Evolutionary conservation across 768 basidiomycete species (phyloP).

Genomic region (Lactifluus volemus): DNA sequence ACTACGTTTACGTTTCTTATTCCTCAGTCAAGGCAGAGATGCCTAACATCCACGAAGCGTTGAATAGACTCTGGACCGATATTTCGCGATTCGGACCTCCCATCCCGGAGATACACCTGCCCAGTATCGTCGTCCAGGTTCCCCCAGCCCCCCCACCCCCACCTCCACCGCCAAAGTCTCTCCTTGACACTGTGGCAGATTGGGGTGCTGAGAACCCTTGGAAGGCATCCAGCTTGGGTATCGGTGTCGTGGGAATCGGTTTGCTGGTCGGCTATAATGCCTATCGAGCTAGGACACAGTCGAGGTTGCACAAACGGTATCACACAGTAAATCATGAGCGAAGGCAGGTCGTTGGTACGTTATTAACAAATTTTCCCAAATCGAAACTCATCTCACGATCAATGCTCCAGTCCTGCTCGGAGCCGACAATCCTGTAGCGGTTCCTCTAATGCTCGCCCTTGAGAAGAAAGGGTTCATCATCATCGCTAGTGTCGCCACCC

Average conservation of each 20-base stretch:
- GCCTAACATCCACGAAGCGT: constrained; percentile 53
- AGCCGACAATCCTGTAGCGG: constrained; percentile 63
- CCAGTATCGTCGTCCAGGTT: constrained; percentile 64
- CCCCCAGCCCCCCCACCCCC: constrained; percentile 44
- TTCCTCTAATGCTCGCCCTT: constrained; percentile 64
- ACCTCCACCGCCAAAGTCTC: constrained; percentile 36
- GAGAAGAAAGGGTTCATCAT: constrained; percentile 79
- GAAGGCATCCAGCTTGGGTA: constrained; percentile 44
- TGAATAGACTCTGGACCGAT: constrained; percentile 68
- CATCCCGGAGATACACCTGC: constrained; percentile 47
- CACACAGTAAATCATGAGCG: constrained; percentile 28
- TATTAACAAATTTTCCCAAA: constrained; percentile 8
- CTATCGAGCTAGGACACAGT: constrained; percentile 20
- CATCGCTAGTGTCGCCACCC: constrained; percentile 65
- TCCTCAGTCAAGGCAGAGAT: constrained; percentile 50
- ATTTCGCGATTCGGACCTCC: constrained; percentile 65
- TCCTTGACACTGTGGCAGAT: constrained; percentile 37
- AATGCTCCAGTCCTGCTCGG: constrained; percentile 60
- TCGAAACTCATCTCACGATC: constrained; percentile 6
- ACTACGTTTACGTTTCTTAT: constrained; percentile 52
- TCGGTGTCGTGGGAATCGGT: constrained; percentile 52
- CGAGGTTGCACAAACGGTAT: constrained; percentile 20
- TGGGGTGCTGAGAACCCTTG: constrained; percentile 57
- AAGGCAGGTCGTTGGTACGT: constrained; percentile 39
- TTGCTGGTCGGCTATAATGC: constrained; percentile 50